phyloP scores from a whole-genome alignment of 1,284 basidiomycete species.

The Athelia sp. region DNA sequence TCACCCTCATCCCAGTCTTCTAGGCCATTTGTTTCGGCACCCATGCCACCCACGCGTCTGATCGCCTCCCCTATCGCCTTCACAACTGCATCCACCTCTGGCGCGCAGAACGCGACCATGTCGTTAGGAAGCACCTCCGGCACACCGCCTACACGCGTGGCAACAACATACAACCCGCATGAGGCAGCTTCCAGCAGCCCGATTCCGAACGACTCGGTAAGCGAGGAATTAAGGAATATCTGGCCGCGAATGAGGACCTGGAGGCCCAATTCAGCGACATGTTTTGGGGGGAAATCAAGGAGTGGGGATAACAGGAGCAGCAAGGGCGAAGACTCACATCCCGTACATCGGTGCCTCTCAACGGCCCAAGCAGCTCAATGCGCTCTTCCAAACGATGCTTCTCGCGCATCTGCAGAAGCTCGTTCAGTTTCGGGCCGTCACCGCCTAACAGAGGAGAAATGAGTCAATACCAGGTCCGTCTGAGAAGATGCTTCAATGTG shows the following conservation, averaged over 20 bases:
- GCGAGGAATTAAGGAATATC: constrained; percentile 93
- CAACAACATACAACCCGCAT: constrained; percentile 91
- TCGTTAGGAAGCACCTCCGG: constrained; percentile 92
- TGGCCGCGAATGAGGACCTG: constrained; percentile 81
- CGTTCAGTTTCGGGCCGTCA: constrained; percentile 93
- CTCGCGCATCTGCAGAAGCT: constrained; percentile 95
- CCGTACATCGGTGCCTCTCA: constrained; percentile 79
- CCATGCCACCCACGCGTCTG: no score
- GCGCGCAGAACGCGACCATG: constrained; percentile 92
- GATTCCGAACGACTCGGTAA: constrained; percentile 97
- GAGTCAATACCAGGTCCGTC: no score
- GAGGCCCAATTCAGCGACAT: neutral
- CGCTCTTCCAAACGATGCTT: constrained; percentile 86
- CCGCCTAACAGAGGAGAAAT: constrained; percentile 50
- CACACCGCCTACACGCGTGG: constrained; percentile 91
- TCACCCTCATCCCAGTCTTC: no score
- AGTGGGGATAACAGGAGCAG: neutral
- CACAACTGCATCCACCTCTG: constrained; percentile 66
- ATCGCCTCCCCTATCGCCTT: no score
- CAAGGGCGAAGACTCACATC: constrained; percentile 43
- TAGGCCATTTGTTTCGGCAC: no score
- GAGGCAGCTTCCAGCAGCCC: constrained; percentile 95
- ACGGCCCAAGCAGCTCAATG: constrained; percentile 82
- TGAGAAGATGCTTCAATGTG: neutral
- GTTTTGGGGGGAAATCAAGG: neutral